Base-by-base conservation (phyloP, 768 basidiomycete genomes). In the Podaxis rugospora region DNA sequence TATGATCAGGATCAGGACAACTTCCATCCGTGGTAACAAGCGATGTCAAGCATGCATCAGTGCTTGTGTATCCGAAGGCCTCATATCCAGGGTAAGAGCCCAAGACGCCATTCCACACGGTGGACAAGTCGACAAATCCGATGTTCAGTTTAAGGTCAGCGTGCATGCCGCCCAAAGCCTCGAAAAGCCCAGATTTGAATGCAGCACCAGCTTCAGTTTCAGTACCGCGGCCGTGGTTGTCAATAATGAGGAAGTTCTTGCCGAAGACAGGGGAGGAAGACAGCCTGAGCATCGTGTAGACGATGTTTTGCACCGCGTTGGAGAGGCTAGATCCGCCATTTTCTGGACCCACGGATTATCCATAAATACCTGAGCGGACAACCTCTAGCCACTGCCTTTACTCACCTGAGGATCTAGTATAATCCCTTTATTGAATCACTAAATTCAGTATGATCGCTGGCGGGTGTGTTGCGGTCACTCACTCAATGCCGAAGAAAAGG, bases 401-500 rank as follows among this genome's bases (percentile, higher is more conserved):
- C 65, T 50, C 57, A 82, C 80, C 61, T 40, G 71, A 70, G 0
- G 76, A 74, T 32, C 70, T 68, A 37, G 67, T 72, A 67, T 73
- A 78, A 64, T 82, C 79, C 51, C 81, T 82, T 63, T 16, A 47
- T 21, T 37, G 32, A 36, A 47, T 25, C n/a, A 28, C 42, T 5
- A 51, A 23, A 9, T 49, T 49, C 7, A 49, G 18, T 27, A 3
- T 11, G 13, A 49, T 27, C 21, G 23, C 23, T 23, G 13, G 13
- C 21, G 5, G 13, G 21, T 23, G 40, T 4, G 23, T 49, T 49
- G 21, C 28, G 28, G 57, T 28, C 16, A 67, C 80, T 66, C 51
- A 82, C 79, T 78, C 79, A 49, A 83, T 83, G 11, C 83, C 83
- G 63, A 84, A 81, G 71, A 84, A 85, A 9, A 80, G 61, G 0